These are phyloP conservation scores for Spencermartinsiella europaea DNA, from an alignment of 805 yeast species.

Conservation along the genomic window DNA sequence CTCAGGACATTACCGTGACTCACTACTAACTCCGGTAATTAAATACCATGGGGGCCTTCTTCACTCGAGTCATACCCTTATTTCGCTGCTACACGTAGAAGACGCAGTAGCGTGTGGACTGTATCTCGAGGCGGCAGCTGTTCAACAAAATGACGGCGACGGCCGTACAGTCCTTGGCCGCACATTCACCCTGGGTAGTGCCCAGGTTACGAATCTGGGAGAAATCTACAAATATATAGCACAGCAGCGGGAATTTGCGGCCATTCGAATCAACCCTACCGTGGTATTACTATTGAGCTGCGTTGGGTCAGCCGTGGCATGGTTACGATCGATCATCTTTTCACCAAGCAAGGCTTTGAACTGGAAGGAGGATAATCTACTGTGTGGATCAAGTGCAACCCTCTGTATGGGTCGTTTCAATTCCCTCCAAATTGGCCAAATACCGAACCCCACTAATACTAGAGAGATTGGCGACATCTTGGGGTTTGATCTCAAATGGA, in stretches of 20 bases:
- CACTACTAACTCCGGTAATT: slow-evolving; percentile 23
- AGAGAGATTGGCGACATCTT: slow-evolving; percentile 19
- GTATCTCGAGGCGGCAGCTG: slow-evolving; percentile 27
- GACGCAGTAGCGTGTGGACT: slow-evolving; percentile 40
- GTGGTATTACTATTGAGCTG: slow-evolving; percentile 16
- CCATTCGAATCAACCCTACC: slow-evolving; percentile 19
- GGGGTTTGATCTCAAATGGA: slow-evolving; percentile 18
- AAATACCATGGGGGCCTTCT: slow-evolving; percentile 16
- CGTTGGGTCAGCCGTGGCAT: slow-evolving; percentile 14
- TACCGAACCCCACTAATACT: slow-evolving; percentile 20
- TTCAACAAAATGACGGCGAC: slow-evolving; percentile 22
- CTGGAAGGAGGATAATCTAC: slow-evolving; percentile 9
- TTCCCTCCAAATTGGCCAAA: slow-evolving; percentile 24
- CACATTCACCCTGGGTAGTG: slow-evolving; percentile 19
- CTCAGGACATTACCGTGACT: slow-evolving; percentile 27
- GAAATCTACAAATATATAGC: slow-evolving; percentile 20
- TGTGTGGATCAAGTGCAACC: slow-evolving; percentile 16
- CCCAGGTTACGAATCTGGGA: slow-evolving; percentile 22
- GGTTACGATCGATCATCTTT: slow-evolving; percentile 8
- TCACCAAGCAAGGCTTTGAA: slow-evolving; percentile 11
- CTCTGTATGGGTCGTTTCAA: slow-evolving; percentile 25
- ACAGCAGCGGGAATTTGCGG: slow-evolving; percentile 9
- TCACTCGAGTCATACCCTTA: slow-evolving; percentile 24
- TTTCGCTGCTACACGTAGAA: slow-evolving; percentile 30
- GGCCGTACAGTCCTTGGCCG: slow-evolving; percentile 9